Percentiles rank a stretch among this genome's conserved stretches.
phyloP scores from a whole-genome alignment of 2,329 filamentous ascomycete genomes.

The Penicillium sp. region DNA sequence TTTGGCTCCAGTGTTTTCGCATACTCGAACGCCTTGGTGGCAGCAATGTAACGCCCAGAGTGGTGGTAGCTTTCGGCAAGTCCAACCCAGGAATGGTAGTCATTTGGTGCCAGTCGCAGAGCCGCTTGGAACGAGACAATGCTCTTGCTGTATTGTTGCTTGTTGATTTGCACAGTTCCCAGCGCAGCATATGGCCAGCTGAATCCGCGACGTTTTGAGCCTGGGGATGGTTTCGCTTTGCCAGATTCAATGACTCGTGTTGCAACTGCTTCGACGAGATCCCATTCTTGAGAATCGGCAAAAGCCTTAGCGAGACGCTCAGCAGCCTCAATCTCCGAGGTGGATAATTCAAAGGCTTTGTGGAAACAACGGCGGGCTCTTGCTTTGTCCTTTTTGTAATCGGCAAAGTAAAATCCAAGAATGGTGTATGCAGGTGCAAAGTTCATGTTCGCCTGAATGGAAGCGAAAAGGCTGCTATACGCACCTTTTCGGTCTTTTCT shows the following conservation, averaged over 20 bases:
- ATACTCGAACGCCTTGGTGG: slow-evolving; percentile 84
- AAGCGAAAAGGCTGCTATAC: slow-evolving; percentile 78
- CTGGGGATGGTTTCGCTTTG: slow-evolving; percentile 83
- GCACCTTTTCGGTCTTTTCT: slow-evolving; percentile 79
- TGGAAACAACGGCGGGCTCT: slow-evolving; percentile 91
- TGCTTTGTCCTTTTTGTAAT: slow-evolving; percentile 84
- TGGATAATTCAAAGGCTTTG: slow-evolving; percentile 90
- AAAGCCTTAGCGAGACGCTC: slow-evolving; percentile 84
- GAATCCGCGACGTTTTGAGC: slow-evolving; percentile 87
- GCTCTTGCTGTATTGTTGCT: slow-evolving; percentile 83
- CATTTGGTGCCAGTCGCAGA: slow-evolving; percentile 75
- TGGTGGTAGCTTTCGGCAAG: slow-evolving; percentile 97
- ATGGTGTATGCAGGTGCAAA: slow-evolving; percentile 90
- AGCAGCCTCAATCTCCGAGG: slow-evolving; percentile 81
- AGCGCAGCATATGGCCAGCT: slow-evolving; percentile 96
- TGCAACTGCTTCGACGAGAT: slow-evolving; percentile 89
- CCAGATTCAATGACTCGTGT: slow-evolving; percentile 93
- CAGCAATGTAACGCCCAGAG: slow-evolving; percentile 90
- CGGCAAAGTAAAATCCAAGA: slow-evolving; percentile 85
- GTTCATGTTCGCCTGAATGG: slow-evolving; percentile 82
- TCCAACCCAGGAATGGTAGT: slow-evolving; percentile 96
- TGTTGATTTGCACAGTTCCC: slow-evolving; percentile 91
- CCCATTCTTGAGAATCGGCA: slow-evolving; percentile 91
- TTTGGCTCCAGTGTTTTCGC: slow-evolving; percentile 73
- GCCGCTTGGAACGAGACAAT: slow-evolving; percentile 92